phyloP scores from a whole-genome alignment of 306 rosid genomes.

The Adenanthera pavonina region DNA sequence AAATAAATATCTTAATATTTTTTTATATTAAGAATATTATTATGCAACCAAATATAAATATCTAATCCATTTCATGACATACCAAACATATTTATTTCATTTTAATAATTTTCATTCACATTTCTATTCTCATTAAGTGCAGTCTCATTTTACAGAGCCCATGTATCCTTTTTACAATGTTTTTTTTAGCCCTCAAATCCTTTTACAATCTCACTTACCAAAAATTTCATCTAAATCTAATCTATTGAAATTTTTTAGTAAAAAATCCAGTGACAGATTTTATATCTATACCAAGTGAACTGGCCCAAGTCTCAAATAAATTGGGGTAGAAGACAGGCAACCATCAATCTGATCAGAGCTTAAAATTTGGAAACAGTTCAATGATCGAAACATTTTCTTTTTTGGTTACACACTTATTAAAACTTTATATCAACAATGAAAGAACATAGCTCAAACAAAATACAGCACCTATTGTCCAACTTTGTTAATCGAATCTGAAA shows the following conservation, averaged over 20 bases:
- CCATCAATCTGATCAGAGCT: not conserved
- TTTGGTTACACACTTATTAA: constrained; percentile 10
- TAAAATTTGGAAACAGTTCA: constrained; percentile 35
- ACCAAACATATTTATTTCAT: too few species aligned
- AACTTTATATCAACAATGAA: constrained; percentile 38
- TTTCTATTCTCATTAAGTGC: too few species aligned
- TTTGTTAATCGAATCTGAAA: constrained; percentile 33
- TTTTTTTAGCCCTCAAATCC: too few species aligned
- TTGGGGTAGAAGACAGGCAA: not conserved
- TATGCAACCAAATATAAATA: too few species aligned
- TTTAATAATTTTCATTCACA: too few species aligned
- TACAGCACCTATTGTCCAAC: constrained; percentile 39
- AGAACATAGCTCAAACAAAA: constrained; percentile 51
- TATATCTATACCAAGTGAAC: not conserved
- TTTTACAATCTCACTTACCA: not conserved
- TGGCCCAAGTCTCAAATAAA: not conserved
- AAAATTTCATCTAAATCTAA: not conserved
- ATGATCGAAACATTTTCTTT: not conserved
- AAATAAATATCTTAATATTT: too few species aligned
- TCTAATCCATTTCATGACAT: too few species aligned
- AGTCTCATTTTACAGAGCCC: too few species aligned
- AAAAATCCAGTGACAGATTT: not conserved
- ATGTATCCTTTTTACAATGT: too few species aligned
- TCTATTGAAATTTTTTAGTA: not conserved
- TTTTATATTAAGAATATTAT: too few species aligned